These are phyloP conservation scores for Lathyrus aphaca DNA, from an alignment of 306 rosid species.

Conservation along the genomic window DNA sequence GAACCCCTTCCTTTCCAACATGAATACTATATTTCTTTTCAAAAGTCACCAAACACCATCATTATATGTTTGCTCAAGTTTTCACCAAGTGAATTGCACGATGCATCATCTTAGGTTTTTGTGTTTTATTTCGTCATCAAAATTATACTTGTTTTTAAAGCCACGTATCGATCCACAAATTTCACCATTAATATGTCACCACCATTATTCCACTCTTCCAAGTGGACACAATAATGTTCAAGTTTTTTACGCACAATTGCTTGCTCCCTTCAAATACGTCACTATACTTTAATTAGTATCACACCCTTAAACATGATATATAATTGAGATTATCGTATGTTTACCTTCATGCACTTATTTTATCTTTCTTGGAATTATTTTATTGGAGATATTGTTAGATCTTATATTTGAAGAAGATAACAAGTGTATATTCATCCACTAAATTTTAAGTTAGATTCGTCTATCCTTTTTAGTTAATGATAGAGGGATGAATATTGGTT, in stretches of 20 bases:
- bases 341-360: too few relatives aligned
- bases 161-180: slow-evolving; percentile 18
- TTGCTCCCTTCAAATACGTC: neutral
- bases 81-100: slow-evolving; percentile 20
- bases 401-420: too few relatives aligned
- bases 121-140: slow-evolving; percentile 28
- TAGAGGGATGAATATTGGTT: too few relatives aligned
- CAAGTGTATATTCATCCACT: too few relatives aligned
- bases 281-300: neutral
- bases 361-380: too few relatives aligned
- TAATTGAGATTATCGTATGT: neutral
- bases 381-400: too few relatives aligned
- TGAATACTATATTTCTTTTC: neutral
- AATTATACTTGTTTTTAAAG: neutral
- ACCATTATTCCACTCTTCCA: slow-evolving; percentile 3
- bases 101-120: neutral
- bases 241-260: neutral
- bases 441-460: too few relatives aligned
- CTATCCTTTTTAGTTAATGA: too few relatives aligned
- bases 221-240: slow-evolving; percentile 21
- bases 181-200: slow-evolving; percentile 14
- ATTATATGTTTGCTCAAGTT: neutral
- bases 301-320: neutral
- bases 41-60: slow-evolving; percentile 10
- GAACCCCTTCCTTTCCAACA: neutral